Evolutionary conservation across 768 basidiomycete species (phyloP).

Genomic region (Xanthoconium stramineum): DNA sequence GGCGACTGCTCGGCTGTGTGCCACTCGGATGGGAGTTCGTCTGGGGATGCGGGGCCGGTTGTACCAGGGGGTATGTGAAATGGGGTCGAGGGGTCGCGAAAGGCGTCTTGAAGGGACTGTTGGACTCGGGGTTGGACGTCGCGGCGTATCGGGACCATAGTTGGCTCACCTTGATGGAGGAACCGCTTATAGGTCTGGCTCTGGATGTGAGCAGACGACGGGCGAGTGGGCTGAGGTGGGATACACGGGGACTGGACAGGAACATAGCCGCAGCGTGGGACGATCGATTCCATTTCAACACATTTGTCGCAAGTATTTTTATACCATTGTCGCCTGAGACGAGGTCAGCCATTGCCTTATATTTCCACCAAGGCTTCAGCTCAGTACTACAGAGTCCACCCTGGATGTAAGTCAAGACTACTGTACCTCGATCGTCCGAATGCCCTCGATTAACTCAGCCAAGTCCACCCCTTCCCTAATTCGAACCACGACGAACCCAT

Average conservation of each 20-base stretch:
- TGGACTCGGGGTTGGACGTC: neutral
- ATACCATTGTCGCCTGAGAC: no score
- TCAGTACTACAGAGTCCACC: no score
- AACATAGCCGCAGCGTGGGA: conserved; percentile 9
- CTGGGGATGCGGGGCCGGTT: conserved; percentile 57
- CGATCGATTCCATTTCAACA: no score
- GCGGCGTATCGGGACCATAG: neutral
- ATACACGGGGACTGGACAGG: neutral
- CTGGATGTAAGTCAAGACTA: no score
- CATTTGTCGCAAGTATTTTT: no score
- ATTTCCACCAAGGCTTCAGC: no score
- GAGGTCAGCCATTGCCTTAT: no score
- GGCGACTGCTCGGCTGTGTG: neutral
- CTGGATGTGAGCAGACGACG: conserved; percentile 2
- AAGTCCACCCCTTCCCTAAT: no score
- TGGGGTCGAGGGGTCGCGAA: conserved; percentile 63
- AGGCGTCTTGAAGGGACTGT: conserved; percentile 60
- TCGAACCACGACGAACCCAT: no score
- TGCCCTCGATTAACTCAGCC: no score
- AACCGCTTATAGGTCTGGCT: conserved; percentile 21
- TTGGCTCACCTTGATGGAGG: conserved; percentile 26
- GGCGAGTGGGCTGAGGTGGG: neutral
- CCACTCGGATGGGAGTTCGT: conserved; percentile 32
- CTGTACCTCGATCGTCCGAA: no score
- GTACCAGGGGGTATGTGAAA: conserved; percentile 60